Percentiles rank a stretch among this genome's conserved stretches.
Evolutionary conservation across 257 asterid species (phyloP).

Genomic region (Cordia subcordata): DNA sequence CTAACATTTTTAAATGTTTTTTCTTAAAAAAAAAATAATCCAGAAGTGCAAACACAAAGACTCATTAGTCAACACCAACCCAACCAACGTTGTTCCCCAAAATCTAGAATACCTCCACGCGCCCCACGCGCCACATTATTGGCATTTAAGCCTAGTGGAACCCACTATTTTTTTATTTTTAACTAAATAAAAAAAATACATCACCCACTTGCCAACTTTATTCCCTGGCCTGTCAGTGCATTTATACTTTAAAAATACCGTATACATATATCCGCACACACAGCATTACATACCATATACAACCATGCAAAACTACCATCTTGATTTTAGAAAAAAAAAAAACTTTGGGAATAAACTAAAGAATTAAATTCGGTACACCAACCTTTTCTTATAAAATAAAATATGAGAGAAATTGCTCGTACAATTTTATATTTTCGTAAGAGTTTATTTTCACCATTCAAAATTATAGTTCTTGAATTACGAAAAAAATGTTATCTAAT

Average conservation of each 20-base stretch:
- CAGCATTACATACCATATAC: no score
- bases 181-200: background rate
- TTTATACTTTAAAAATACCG: slow-evolving; percentile 1
- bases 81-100: slow-evolving; percentile 21
- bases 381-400: no score
- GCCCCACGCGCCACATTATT: slow-evolving; percentile 26
- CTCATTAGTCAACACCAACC: slow-evolving; percentile 42
- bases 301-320: background rate
- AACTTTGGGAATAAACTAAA: background rate
- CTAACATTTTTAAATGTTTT: no score
- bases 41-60: slow-evolving; percentile 12
- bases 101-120: background rate
- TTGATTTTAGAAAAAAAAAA: background rate
- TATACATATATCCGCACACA: slow-evolving; percentile 5
- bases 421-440: no score
- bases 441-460: no score
- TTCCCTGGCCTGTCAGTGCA: slow-evolving; percentile 12
- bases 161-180: background rate
- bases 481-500: no score
- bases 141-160: background rate
- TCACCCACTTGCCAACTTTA: slow-evolving; percentile 17
- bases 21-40: background rate
- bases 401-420: no score
- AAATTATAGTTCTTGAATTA: no score
- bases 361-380: background rate